Percentiles rank a stretch among this genome's conserved stretches.
These are phyloP conservation scores for Glarea lozoyensis DNA, from an alignment of 495 filamentous ascomycete genomes.

Conservation along the genomic window DNA sequence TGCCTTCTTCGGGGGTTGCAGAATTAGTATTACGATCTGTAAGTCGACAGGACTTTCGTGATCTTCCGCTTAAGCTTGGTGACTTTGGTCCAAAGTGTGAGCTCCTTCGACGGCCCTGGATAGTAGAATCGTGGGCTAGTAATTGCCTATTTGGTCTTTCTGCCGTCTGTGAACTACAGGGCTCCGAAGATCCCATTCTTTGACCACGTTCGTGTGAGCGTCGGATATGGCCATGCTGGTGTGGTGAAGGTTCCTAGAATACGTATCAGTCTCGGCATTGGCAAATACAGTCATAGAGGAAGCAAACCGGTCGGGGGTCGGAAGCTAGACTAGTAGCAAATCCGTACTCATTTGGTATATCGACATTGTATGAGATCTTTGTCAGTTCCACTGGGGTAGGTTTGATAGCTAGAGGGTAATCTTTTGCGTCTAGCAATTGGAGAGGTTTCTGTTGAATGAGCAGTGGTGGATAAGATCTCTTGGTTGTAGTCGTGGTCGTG, in stretches of 20 bases:
- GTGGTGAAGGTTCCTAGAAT: background rate
- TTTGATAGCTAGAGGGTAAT: conserved; percentile 77
- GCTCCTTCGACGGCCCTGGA: background rate
- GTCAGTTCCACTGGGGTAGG: conserved; percentile 71
- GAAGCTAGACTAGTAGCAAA: background rate
- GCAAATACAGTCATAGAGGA: background rate
- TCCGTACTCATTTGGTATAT: conserved; percentile 35
- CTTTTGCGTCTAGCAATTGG: conserved; percentile 69
- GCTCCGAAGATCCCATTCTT: conserved; percentile 1
- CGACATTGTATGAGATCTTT: conserved; percentile 63
- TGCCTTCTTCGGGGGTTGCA: background rate
- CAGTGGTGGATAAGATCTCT: conserved; percentile 77
- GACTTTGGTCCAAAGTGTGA: background rate
- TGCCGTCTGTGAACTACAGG: conserved; percentile 1
- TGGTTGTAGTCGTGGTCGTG: conserved; percentile 92
- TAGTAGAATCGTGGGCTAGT: conserved; percentile 3
- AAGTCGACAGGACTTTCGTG: background rate
- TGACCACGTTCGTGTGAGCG: background rate
- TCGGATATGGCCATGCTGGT: background rate
- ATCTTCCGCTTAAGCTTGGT: background rate
- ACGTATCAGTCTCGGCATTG: background rate
- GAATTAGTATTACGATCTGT: background rate
- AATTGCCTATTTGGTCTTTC: conserved; percentile 5
- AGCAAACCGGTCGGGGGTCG: conserved; percentile 4
- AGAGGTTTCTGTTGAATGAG: conserved; percentile 67